These are phyloP conservation scores for Simplicillium aogashimaense DNA, from an alignment of 2,329 filamentous ascomycete genomes.

Conservation along the genomic window DNA sequence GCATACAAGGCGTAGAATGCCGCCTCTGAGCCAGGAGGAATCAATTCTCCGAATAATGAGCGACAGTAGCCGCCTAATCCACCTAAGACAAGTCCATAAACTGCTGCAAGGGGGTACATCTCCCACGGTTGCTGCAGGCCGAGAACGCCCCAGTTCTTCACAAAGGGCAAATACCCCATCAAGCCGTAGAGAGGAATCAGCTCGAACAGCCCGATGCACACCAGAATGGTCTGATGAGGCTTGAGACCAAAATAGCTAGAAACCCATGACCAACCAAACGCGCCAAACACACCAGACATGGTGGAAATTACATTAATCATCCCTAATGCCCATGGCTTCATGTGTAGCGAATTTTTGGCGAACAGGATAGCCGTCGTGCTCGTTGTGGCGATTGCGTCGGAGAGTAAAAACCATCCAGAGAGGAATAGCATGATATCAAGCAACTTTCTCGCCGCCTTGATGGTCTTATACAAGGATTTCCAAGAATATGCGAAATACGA, in stretches of 20 bases:
- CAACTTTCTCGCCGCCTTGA: slow-evolving; percentile 62
- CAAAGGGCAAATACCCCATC: slow-evolving; percentile 73
- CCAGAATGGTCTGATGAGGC: slow-evolving; percentile 80
- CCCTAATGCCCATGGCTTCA: slow-evolving; percentile 79
- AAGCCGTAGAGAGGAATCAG: slow-evolving; percentile 88
- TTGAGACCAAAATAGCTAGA: slow-evolving; percentile 59
- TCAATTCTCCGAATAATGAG: slow-evolving; percentile 84
- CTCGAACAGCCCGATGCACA: slow-evolving; percentile 86
- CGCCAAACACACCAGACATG: slow-evolving; percentile 71
- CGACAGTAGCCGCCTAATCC: slow-evolving; percentile 87
- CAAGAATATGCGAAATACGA: slow-evolving; percentile 76
- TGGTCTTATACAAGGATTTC: slow-evolving; percentile 74
- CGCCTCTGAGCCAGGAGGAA: slow-evolving; percentile 87
- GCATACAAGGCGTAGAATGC: slow-evolving; percentile 96
- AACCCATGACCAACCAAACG: slow-evolving; percentile 79
- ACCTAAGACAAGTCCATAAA: slow-evolving; percentile 92
- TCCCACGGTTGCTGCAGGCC: slow-evolving; percentile 94
- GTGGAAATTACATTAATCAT: slow-evolving; percentile 93
- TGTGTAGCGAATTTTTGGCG: slow-evolving; percentile 84
- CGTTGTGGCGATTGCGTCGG: slow-evolving; percentile 88
- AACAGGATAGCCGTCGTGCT: slow-evolving; percentile 92
- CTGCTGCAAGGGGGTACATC: slow-evolving; percentile 84
- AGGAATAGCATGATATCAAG: slow-evolving; percentile 72
- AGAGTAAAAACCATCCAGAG: slow-evolving; percentile 86
- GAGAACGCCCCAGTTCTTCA: slow-evolving; percentile 63